These are phyloP conservation scores for Mangifera indica DNA, from an alignment of 345 rosid genomes.

Conservation along the genomic window DNA sequence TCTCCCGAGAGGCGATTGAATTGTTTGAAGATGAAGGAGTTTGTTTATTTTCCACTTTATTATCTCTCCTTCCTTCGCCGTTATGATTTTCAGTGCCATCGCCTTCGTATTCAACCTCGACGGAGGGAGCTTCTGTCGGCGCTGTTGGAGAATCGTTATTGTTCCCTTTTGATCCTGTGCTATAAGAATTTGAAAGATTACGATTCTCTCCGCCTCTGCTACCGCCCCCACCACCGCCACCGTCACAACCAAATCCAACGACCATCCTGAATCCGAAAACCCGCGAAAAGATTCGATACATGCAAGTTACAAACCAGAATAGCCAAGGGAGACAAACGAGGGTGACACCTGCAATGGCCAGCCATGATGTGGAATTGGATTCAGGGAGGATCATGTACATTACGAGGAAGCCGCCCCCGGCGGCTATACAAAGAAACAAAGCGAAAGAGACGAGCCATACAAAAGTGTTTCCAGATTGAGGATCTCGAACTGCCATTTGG, in stretches of 20 bases:
- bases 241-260: conserved; percentile 29
- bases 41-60: not conserved
- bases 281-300: conserved; percentile 62
- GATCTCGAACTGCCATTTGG: conserved; percentile 71
- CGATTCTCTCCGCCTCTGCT: not conserved
- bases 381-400: conserved; percentile 53
- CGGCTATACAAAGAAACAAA: conserved; percentile 40
- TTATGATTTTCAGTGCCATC: not conserved
- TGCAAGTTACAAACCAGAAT: conserved; percentile 63
- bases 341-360: conserved; percentile 53
- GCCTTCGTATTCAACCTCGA: too few relatives aligned
- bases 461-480: conserved; percentile 54
- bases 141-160: too few relatives aligned
- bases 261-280: conserved; percentile 55
- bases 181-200: not conserved
- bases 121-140: too few relatives aligned
- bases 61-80: not conserved
- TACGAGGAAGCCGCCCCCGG: conserved; percentile 63
- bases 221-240: conserved; percentile 13
- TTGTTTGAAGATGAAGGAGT: not conserved
- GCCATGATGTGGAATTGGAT: conserved; percentile 42
- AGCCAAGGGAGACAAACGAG: conserved; percentile 81
- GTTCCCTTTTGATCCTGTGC: not conserved
- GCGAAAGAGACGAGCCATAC: conserved; percentile 58
- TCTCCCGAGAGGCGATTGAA: conserved; percentile 35